phyloP scores from a whole-genome alignment of 2,329 filamentous ascomycete genomes.

The Thielaviopsis punctulata region DNA sequence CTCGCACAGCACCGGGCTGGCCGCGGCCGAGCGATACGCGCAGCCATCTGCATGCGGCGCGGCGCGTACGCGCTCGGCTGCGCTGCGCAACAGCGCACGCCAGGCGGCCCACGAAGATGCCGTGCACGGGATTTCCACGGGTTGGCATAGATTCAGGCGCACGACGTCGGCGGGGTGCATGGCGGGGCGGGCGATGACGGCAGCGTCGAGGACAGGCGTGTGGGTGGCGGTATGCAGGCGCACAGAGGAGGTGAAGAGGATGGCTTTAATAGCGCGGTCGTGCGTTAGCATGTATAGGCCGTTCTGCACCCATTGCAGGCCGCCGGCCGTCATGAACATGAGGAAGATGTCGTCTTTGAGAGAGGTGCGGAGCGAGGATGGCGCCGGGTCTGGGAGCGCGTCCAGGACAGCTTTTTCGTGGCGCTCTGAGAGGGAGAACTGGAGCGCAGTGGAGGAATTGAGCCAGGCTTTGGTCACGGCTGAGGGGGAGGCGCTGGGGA shows the following conservation, averaged over 20 bases:
- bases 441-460: neutral
- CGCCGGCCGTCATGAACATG: constrained; percentile 29
- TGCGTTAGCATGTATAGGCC: constrained; percentile 20
- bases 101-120: constrained; percentile 41
- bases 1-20: constrained; percentile 16
- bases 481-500: neutral
- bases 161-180: constrained; percentile 23
- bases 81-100: constrained; percentile 27
- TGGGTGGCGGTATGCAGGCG: constrained; percentile 26
- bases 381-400: neutral
- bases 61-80: constrained; percentile 31
- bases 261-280: neutral
- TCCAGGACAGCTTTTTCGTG: neutral
- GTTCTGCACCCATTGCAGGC: constrained; percentile 27
- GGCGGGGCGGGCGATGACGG: constrained; percentile 26
- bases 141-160: constrained; percentile 20
- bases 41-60: constrained; percentile 26
- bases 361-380: neutral
- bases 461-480: neutral
- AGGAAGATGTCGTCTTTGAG: constrained; percentile 20
- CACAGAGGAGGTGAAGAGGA: constrained; percentile 25
- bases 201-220: constrained; percentile 29
- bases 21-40: constrained; percentile 21
- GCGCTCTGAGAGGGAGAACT: neutral
- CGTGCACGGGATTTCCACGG: constrained; percentile 23